Evolutionary conservation across 2,329 filamentous ascomycete species (phyloP).

Genomic region (Aspergillus transmontanensis): DNA sequence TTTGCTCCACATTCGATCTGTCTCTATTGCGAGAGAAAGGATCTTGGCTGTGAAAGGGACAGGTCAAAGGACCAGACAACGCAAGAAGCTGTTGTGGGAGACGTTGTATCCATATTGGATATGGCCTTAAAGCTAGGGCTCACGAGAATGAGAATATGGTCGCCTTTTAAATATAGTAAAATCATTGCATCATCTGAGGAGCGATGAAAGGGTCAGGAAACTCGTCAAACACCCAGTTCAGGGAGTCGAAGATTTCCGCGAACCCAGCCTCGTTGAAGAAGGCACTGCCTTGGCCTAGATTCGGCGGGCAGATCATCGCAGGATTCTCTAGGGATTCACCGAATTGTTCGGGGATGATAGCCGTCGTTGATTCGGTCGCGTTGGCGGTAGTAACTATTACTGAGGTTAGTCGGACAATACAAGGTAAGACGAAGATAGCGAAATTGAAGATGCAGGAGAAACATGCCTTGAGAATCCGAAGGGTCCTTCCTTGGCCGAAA

Average conservation of each 20-base stretch:
- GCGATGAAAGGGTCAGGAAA: conserved; percentile 64
- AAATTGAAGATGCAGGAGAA: not conserved
- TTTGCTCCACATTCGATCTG: too few relatives aligned
- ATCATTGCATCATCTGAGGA: conserved; percentile 33
- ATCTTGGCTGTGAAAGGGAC: too few relatives aligned
- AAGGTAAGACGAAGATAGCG: conserved; percentile 4
- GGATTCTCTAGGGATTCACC: conserved; percentile 28
- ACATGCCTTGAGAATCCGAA: conserved; percentile 67
- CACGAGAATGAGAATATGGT: not conserved
- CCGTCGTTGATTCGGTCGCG: conserved; percentile 35
- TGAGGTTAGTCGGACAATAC: conserved; percentile 12
- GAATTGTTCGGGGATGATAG: conserved; percentile 30
- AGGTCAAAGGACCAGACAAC: too few relatives aligned
- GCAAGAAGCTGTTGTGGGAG: too few relatives aligned
- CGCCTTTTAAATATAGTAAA: not conserved
- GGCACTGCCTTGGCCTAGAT: conserved; percentile 38
- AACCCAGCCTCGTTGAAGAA: conserved; percentile 54
- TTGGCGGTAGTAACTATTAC: conserved; percentile 37
- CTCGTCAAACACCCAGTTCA: conserved; percentile 93
- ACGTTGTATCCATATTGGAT: too few relatives aligned
- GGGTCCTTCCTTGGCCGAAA: conserved; percentile 65
- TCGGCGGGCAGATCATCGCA: conserved; percentile 33
- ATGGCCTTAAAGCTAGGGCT: not conserved
- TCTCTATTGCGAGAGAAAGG: too few relatives aligned
- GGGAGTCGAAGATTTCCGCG: conserved; percentile 78